Evolutionary conservation across 768 basidiomycete genomes (phyloP), one percentile per base, ranked within the genome.

Genomic region (Trametes gibbosa): DNA sequence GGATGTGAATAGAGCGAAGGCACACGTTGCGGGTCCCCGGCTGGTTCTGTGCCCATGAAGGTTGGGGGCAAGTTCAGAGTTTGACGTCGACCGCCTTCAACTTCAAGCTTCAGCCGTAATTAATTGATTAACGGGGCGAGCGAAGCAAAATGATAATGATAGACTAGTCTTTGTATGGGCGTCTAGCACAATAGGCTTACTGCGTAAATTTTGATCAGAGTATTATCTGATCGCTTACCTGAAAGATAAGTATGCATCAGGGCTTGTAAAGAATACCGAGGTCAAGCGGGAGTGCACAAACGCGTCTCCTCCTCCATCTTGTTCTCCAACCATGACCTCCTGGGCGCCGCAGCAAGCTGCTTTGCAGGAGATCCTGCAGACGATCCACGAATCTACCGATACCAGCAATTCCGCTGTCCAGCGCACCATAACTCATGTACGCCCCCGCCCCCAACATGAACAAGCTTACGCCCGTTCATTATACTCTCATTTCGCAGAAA

Each of bases 351-450:
- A 92, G 67, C 86, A 85, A 70, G 82, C 82, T 58, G 94, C 89
- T 70, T 81, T 98, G 73, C 86, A 91, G 74, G 93, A 97, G 81
- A 92, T 98, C 73, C 78, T 97, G 40, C 81, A 85, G 70, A 95
- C 94, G 27, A 89, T 98, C 74, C 89, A 88, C 75, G 89, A 95
- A 68, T 95, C 95, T 10, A 94, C 92, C 37, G 85, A 89, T 75
- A 86, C 83, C 59, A 82, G 88, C 68, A 80, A 84, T 66, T 82
- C 86, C 24, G 75, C 79, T 50, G 74, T 81, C 7, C 95, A 98
- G 75, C 81, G 82, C 50, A 79, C 77, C 63, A 95, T 95, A 71
- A 93, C 93, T 55, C 84, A 88, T 79, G 95, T 94, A 73, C 67
- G 78, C 65, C 50, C 52, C 34, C 56, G 24, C 43, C 37, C 27